Base-by-base conservation (phyloP, 1,284 basidiomycete genomes). In the Porodaedalea pini region DNA sequence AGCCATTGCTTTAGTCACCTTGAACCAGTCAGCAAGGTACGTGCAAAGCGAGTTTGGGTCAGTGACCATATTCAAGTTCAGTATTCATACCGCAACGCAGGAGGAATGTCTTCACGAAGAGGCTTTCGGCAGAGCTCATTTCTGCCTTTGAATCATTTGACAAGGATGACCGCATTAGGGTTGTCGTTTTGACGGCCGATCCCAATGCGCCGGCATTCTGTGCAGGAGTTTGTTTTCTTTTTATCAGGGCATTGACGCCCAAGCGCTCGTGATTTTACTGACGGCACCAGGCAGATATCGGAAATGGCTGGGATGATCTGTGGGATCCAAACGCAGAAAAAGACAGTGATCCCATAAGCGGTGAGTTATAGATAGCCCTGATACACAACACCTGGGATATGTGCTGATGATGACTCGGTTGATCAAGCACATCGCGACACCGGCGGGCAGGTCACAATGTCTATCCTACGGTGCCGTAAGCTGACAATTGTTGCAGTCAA, bases 401-500 rank as follows among this genome's bases (percentile, higher is more conserved):
- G n/a, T n/a, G n/a, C n/a, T n/a, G n/a, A n/a, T n/a, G n/a, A n/a
- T n/a, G n/a, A n/a, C n/a, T n/a, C n/a, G n/a, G n/a, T n/a, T n/a
- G 7, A 3, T 47, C 13, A 47, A 81, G 79, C 77, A 15, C 77
- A 79, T 62, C 70, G 80, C 41, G 80, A 83, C 60, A 60, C 65
- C 3, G 81, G 81, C 23, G 81, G 81, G 2, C 62, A 70, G 25
- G 70, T 78, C 5, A 67, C 79, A 4, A 63, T 83, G 50, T 72
- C 74, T 8, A 76, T 82, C 51, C 75, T 77, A 55, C 73, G 73
- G 1, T 82, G 80, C 66, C 75, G 79, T 51, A 83, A 83, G 64
- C 73, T 83, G 31, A 82, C 81, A 7, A 79, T 82, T 41, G 73
- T 73, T 41, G 80, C 80, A 3, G 78, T 82, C 23, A 82, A 83